Evolutionary conservation across 2,329 filamentous ascomycete genomes (phyloP), one percentile per base, ranked within the genome.

Genomic region (Aureobasidium melanogenum): DNA sequence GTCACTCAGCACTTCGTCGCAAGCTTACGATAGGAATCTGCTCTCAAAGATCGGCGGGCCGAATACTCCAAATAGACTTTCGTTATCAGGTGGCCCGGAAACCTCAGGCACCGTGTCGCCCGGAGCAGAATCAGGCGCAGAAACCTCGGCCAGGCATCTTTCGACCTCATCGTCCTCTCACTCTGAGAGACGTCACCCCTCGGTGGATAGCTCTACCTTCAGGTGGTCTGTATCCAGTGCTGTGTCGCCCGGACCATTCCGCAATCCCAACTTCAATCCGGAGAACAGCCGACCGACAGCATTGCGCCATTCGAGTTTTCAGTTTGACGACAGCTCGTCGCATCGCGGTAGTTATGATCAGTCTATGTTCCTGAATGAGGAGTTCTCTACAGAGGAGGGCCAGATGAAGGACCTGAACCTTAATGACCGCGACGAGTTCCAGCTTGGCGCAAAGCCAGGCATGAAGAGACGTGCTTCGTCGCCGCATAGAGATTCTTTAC

Each of bases 401-500:
- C 73, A 76, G 64, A 73, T 79, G 77, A 72, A 77, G 68, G 73
- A 80, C 59, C 71, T 83, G 60, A 77, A 82, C 64, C 77, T 83
- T 64, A 79, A 82, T 64, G 82, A 84, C 62, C 76, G 79, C 63
- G 75, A 78, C 19, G 77, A 79, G 41, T 77, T 76, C 50, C 71
- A 73, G 43, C 64, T 69, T 48, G 71, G 69, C 56, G 74, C 77
- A 26, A 80, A 77, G 67, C 77, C 80, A 60, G 83, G 84, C 52
- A 80, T 82, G 66, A 88, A 88, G 72, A 78, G 85, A 69, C 79
- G 84, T 62, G 85, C 85, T 63, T 85, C 83, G 15, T 86, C 83
- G 59, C 83, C 85, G 22, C 84, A 84, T 41, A 77, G 80, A 61
- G 84, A 86, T 67, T 77, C 77, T 55, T 68, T 72, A 50, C 74